Evolutionary conservation across 106 monocot species (phyloP).

Genomic region (Dioscorea zingiberensis): DNA sequence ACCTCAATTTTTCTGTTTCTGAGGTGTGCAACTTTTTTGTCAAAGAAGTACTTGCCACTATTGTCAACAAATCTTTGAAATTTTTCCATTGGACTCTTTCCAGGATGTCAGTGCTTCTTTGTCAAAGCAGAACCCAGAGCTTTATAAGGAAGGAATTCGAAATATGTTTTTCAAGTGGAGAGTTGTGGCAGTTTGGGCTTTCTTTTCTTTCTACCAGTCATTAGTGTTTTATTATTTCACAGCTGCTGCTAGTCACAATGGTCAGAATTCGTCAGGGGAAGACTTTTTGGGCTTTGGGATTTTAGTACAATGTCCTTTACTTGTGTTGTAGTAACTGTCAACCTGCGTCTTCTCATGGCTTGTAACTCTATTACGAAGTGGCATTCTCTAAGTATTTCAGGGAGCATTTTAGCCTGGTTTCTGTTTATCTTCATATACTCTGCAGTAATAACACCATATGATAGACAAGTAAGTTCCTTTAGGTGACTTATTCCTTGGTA

Average conservation of each 20-base stretch:
- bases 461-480: constrained; percentile 69
- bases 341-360: constrained; percentile 82
- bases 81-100: not conserved
- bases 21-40: not conserved
- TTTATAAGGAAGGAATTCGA: constrained; percentile 86
- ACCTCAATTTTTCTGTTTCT: not conserved
- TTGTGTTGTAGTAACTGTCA: constrained; percentile 89
- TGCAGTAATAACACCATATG: constrained; percentile 75
- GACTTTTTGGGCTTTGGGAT: constrained; percentile 93
- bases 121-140: constrained; percentile 83
- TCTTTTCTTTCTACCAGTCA: constrained; percentile 94
- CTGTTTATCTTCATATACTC: constrained; percentile 89
- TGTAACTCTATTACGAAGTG: constrained; percentile 95
- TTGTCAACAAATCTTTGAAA: no score
- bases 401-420: constrained; percentile 94
- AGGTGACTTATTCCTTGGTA: not conserved
- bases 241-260: constrained; percentile 52
- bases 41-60: not conserved
- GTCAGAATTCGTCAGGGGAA: constrained; percentile 81
- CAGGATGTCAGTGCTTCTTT: constrained; percentile 95
- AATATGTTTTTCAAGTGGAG: constrained; percentile 95
- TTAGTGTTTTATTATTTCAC: constrained; percentile 83
- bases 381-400: constrained; percentile 79
- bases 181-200: constrained; percentile 86
- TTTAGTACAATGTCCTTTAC: constrained; percentile 99